phyloP scores from a whole-genome alignment of 148 eudicot genomes.

The Chenopodium album region DNA sequence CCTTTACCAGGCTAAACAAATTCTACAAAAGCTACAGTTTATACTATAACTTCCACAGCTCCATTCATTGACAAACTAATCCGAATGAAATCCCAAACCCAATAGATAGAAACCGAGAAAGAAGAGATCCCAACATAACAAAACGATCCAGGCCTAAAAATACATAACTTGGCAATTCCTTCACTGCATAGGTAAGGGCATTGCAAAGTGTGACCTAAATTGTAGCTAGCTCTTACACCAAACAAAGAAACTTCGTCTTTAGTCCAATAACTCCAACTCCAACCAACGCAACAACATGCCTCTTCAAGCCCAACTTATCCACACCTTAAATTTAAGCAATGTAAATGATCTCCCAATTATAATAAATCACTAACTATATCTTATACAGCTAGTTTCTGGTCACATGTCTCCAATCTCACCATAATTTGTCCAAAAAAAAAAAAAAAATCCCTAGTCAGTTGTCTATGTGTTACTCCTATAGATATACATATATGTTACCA shows the following conservation, averaged over 20 bases:
- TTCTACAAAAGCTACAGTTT: neutral
- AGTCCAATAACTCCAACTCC: neutral
- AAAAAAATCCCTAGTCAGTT: too few relatives aligned
- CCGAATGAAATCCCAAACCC: neutral
- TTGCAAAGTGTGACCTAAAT: too few relatives aligned
- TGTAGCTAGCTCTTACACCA: neutral
- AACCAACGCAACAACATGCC: neutral
- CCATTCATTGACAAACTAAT: neutral
- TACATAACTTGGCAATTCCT: neutral
- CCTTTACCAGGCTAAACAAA: neutral
- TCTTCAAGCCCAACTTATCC: neutral
- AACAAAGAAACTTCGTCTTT: neutral
- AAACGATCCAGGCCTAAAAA: neutral
- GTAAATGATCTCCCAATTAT: neutral
- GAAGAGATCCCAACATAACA: too few relatives aligned
- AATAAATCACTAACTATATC: too few relatives aligned
- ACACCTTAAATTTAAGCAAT: neutral
- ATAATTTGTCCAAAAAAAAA: too few relatives aligned
- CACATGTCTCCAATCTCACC: too few relatives aligned
- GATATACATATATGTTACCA: too few relatives aligned
- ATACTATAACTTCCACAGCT: neutral
- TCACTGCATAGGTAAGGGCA: neutral
- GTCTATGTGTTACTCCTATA: too few relatives aligned
- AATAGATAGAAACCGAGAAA: too few relatives aligned
- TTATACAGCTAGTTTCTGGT: too few relatives aligned